These are phyloP conservation scores for Avena atlantica DNA, from an alignment of 176 grass and related monocot species.

Conservation along the genomic window DNA sequence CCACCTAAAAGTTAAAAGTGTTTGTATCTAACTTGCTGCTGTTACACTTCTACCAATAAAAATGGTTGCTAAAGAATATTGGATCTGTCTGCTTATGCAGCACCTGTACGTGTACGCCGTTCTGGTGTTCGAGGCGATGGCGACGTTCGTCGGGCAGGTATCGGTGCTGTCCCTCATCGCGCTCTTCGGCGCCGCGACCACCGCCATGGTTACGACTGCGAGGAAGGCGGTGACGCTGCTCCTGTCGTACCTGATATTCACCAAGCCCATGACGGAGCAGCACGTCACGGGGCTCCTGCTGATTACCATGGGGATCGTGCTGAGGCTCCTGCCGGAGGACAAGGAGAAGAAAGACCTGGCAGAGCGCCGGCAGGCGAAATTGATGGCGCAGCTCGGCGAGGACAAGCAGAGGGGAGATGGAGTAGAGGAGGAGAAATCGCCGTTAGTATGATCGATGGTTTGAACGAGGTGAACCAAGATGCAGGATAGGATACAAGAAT, in stretches of 20 bases:
- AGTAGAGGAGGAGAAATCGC: constrained; percentile 49
- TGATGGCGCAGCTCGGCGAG: background rate
- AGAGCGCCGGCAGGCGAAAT: constrained; percentile 20
- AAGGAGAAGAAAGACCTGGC: constrained; percentile 43
- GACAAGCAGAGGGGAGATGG: constrained; percentile 30
- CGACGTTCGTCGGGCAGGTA: constrained; percentile 90
- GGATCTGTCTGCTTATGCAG: constrained; percentile 39
- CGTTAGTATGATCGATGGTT: constrained; percentile 48
- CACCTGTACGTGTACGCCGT: constrained; percentile 89
- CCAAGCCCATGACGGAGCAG: constrained; percentile 89
- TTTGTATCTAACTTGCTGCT: background rate
- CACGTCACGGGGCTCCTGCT: constrained; percentile 77
- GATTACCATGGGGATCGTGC: constrained; percentile 79
- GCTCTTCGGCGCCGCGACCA: constrained; percentile 81
- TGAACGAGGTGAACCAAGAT: background rate
- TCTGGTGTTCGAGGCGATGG: constrained; percentile 93
- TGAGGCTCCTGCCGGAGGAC: constrained; percentile 81
- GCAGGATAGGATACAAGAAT: constrained; percentile 7
- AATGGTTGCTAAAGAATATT: background rate
- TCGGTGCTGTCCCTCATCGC: constrained; percentile 95
- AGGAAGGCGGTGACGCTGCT: constrained; percentile 89
- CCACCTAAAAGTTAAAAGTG: background rate
- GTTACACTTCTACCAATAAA: background rate
- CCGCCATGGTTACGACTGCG: constrained; percentile 86
- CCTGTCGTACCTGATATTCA: constrained; percentile 93